Base-by-base conservation (phyloP, 2,329 filamentous ascomycete species). In the Aspergillus floridensis region DNA sequence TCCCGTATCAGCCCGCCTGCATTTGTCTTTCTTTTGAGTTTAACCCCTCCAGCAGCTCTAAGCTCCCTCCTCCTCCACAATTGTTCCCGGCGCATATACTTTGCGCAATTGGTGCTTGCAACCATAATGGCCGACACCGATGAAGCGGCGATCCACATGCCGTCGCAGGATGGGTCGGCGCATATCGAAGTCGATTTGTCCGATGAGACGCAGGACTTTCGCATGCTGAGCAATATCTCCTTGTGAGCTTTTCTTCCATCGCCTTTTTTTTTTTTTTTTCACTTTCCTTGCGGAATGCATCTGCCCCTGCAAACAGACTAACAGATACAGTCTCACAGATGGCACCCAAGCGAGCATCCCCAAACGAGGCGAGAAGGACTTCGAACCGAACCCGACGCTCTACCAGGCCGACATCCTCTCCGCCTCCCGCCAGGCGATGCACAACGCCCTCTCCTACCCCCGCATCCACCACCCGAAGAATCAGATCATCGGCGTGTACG, bases 291-390 rank as follows among this genome's bases (percentile, higher is more conserved):
- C 22, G 22, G 3, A 4, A 22, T 22, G 22, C 22, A 22, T 22
- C 4, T 22, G 22, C 4, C 22, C 22, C 22, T 22, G 22, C 22
- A 22, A 22, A 22, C 22, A 5, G 22, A 22, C 22, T 63, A 32
- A 65, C 35, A 26, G 10, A 19, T 8, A 11, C 57, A 77, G 74
- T 32, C 65, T 75, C 48, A 66, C 73, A 51, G 74, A 76, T 44
- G 62, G 68, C 26, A 66, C 68, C 29, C 67, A 75, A 59, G 63
- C 73, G 16, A 67, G 86, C 67, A 84, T 93, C 11, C 92, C 96
- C 38, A 92, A 93, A 65, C 91, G 92, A 64, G 95, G 95, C 61
- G 92, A 96, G 74, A 99, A 99, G 76, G 95, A 99, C 78, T 99
- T 97, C 74, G 95, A 98, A 77, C 88, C 90, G 29, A 92, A 98